Conservation (phyloP, 2,329 filamentous ascomycete species). For the Colletotrichum sp. region DNA sequence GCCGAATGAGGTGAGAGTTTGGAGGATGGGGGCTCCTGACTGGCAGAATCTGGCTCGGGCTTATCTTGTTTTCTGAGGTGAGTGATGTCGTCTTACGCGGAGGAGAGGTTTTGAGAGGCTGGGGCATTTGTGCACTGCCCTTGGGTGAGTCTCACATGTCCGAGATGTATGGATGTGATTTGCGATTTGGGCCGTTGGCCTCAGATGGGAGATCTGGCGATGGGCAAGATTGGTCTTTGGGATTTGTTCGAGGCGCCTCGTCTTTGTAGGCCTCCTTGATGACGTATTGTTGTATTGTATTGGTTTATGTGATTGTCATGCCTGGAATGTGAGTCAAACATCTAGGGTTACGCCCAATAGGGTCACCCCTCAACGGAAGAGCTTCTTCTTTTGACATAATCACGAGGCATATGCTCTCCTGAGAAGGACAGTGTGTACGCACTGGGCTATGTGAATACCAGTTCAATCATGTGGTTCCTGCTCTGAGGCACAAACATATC, state of each 20-base stretch:
- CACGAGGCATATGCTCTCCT: neutral
- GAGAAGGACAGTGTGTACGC: neutral
- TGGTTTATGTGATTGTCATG: neutral
- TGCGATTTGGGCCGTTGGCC: neutral
- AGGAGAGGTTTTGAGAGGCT: neutral
- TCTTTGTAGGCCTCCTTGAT: neutral
- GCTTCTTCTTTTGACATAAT: neutral
- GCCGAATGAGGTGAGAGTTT: neutral
- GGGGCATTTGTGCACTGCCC: neutral
- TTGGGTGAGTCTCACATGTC: neutral
- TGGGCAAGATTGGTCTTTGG: neutral
- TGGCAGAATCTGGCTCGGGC: neutral
- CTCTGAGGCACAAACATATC: neutral
- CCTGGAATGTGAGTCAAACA: neutral
- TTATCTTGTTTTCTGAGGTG: neutral
- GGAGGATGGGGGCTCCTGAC: neutral
- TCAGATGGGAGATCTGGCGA: neutral
- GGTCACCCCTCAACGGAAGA: neutral
- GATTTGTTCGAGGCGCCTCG: neutral
- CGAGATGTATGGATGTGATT: neutral
- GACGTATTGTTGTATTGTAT: neutral
- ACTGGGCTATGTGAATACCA: neutral
- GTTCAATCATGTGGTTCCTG: accelerated
- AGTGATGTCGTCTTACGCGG: neutral
- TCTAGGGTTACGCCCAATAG: neutral